A percentile compares a stretch with the other conserved stretches of the same genome.
These are phyloP conservation scores for Lactifluus hygrophoroides DNA, from an alignment of 768 basidiomycete genomes.

Conservation along the genomic window DNA sequence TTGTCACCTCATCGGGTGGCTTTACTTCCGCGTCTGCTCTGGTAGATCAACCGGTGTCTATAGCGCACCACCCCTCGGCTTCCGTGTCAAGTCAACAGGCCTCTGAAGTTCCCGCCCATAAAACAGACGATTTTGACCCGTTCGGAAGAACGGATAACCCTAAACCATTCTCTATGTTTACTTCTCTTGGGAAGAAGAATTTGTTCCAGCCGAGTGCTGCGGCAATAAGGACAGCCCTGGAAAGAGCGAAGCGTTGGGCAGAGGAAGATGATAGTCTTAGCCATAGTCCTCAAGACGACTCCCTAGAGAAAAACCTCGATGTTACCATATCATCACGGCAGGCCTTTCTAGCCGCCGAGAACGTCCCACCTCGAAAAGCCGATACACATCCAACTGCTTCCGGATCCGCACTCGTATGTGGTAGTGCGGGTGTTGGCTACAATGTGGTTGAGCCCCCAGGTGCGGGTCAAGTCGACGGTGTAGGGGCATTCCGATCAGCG, in stretches of 20 bases:
- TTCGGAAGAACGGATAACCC: neutral
- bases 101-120: neutral
- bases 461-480: neutral
- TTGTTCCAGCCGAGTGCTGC: constrained; percentile 7
- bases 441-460: neutral
- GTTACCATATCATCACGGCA: neutral
- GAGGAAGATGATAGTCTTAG: constrained; percentile 2
- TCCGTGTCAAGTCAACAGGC: neutral
- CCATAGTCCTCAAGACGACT: neutral
- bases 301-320: neutral
- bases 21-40: constrained; percentile 10
- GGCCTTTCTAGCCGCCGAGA: neutral
- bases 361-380: neutral
- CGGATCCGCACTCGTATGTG: neutral
- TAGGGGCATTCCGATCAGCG: neutral
- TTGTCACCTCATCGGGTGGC: neutral
- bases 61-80: neutral
- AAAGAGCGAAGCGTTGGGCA: constrained; percentile 13
- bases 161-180: neutral
- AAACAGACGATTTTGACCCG: neutral
- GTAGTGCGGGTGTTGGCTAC: neutral
- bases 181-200: constrained; percentile 12
- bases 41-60: neutral
- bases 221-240: constrained; percentile 6
- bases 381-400: neutral